Conservation (phyloP, 345 rosid genomes). For the Hibiscus tridactylites region DNA sequence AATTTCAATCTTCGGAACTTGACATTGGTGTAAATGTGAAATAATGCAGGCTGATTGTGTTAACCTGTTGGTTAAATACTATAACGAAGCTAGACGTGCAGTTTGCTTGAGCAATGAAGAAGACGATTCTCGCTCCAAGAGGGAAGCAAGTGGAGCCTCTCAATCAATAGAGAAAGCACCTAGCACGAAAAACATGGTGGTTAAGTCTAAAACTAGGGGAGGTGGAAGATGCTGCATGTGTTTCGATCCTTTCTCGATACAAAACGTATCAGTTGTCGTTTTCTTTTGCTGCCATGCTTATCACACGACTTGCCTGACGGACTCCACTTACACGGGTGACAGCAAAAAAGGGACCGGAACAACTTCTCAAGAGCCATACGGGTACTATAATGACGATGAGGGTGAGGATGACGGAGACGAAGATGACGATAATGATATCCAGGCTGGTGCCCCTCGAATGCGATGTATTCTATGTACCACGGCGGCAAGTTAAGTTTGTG, state of each 20-base stretch:
- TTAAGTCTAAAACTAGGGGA: constrained; percentile 82
- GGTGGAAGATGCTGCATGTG: constrained; percentile 93
- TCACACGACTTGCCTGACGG: constrained; percentile 74
- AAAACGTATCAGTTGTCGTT: constrained; percentile 55
- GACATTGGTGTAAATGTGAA: constrained; percentile 12
- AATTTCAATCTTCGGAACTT: not conserved
- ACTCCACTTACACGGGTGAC: constrained; percentile 48
- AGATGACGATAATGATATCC: constrained; percentile 26
- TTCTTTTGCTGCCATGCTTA: constrained; percentile 97
- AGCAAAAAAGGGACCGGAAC: constrained; percentile 29
- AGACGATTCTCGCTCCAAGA: constrained; percentile 47
- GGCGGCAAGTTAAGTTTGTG: constrained; percentile 51
- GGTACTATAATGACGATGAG: constrained; percentile 28
- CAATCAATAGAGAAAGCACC: constrained; percentile 21
- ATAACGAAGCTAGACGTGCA: constrained; percentile 76
- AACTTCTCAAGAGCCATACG: constrained; percentile 24
- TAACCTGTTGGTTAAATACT: constrained; percentile 78
- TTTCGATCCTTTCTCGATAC: constrained; percentile 80
- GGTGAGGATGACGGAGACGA: constrained; percentile 9
- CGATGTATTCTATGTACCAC: constrained; percentile 96
- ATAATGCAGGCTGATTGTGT: constrained; percentile 75
- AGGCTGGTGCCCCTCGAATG: constrained; percentile 38
- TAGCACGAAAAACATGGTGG: constrained; percentile 46
- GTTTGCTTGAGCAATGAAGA: constrained; percentile 64
- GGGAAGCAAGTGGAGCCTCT: constrained; percentile 39